Percentiles rank a stretch among this genome's conserved stretches.
phyloP scores from a whole-genome alignment of 768 basidiomycete species.

The Myochromella boudieri region DNA sequence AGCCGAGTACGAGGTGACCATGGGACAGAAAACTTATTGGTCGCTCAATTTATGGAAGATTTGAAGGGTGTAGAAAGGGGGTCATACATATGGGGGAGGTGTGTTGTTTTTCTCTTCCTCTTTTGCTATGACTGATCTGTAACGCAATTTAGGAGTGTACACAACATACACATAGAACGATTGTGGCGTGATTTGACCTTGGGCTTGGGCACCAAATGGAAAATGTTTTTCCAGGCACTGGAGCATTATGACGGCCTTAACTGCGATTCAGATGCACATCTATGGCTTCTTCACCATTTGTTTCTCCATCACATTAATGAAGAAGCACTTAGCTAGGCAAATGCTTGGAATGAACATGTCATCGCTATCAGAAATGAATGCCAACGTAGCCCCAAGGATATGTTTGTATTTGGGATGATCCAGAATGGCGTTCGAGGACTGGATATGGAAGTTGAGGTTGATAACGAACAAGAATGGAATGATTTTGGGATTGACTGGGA shows the following conservation, averaged over 20 bases:
- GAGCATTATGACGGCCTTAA: slow-evolving; percentile 29
- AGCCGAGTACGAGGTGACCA: slow-evolving; percentile 24
- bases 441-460: slow-evolving; percentile 10
- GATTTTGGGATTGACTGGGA: slow-evolving; percentile 29
- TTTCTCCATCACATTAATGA: slow-evolving; percentile 14
- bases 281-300: slow-evolving; percentile 41
- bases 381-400: slow-evolving; percentile 23
- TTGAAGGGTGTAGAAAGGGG: slow-evolving; percentile 12
- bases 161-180: slow-evolving; percentile 38
- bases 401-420: slow-evolving; percentile 32
- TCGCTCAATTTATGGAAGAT: slow-evolving; percentile 20
- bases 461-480: too few species aligned
- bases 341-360: slow-evolving; percentile 35
- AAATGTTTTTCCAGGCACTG: slow-evolving; percentile 32
- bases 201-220: slow-evolving; percentile 37
- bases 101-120: too few species aligned
- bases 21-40: slow-evolving; percentile 25
- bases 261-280: slow-evolving; percentile 24
- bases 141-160: slow-evolving; percentile 37
- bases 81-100: slow-evolving; percentile 25
- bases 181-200: slow-evolving; percentile 38
- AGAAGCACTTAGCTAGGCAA: slow-evolving; percentile 21
- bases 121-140: too few species aligned
- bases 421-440: slow-evolving; percentile 27
- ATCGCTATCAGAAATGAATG: slow-evolving; percentile 20